Percentiles rank a stretch among this genome's conserved stretches.
Conservation (phyloP, 805 yeast species). For the Pichia membranifaciens region DNA sequence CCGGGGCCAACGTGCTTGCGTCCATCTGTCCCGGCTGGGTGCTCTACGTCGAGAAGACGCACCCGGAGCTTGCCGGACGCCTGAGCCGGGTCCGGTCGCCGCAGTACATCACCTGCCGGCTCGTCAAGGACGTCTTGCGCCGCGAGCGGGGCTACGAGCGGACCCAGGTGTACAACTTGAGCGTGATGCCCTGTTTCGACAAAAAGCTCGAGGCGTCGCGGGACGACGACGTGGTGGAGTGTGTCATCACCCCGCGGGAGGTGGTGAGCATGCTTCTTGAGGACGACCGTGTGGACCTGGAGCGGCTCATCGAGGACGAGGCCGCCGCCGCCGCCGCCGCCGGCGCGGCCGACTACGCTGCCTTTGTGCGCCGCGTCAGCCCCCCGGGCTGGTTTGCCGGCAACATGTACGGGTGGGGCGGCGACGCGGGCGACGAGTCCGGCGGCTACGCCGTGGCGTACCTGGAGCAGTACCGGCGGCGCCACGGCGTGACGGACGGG, state of each 20-base stretch:
- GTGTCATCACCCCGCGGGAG: slow-evolving; percentile 91
- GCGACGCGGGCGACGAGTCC: slow-evolving; percentile 72
- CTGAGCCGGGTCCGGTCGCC: slow-evolving; percentile 79
- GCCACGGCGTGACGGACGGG: slow-evolving; percentile 13
- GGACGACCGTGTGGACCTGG: slow-evolving; percentile 41
- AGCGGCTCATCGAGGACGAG: slow-evolving; percentile 18
- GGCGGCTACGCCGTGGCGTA: slow-evolving; percentile 87
- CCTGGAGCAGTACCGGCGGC: slow-evolving; percentile 28
- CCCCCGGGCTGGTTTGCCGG: slow-evolving; percentile 56
- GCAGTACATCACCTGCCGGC: slow-evolving; percentile 84
- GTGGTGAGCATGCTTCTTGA: slow-evolving; percentile 53
- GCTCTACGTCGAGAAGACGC: slow-evolving; percentile 91
- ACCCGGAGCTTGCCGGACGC: slow-evolving; percentile 70
- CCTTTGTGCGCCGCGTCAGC: slow-evolving; percentile 21
- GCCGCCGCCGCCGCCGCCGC: background rate
- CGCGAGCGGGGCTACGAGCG: slow-evolving; percentile 26
- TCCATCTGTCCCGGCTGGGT: slow-evolving; percentile 96
- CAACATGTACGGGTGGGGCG: slow-evolving; percentile 53
- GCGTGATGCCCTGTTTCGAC: slow-evolving; percentile 96
- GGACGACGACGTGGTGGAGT: slow-evolving; percentile 64
- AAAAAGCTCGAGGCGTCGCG: slow-evolving; percentile 93
- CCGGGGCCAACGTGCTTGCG: slow-evolving; percentile 48
- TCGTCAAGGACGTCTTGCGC: slow-evolving; percentile 52
- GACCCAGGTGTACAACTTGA: slow-evolving; percentile 60
- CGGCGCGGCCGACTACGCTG: background rate